phyloP scores from a whole-genome alignment of 2,329 filamentous ascomycete genomes.

The Pezicula rhizophila region DNA sequence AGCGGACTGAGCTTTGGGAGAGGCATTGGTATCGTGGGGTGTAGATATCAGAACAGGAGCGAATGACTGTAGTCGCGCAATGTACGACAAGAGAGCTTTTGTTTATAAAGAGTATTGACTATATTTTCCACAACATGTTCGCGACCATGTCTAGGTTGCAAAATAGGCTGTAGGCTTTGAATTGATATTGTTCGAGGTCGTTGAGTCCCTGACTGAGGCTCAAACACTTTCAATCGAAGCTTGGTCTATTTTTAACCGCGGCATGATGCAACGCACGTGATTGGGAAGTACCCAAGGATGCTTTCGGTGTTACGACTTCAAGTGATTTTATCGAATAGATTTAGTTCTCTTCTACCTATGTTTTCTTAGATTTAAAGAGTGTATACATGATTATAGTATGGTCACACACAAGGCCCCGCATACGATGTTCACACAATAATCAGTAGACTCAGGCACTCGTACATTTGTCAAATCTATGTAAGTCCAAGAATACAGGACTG shows the following conservation, averaged over 20 bases:
- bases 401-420: no score
- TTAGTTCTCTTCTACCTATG: no score
- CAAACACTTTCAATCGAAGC: neutral
- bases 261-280: no score
- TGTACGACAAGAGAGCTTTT: neutral
- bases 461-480: conserved; percentile 12
- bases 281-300: no score
- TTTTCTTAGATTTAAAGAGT: no score
- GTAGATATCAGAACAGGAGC: neutral
- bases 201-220: neutral
- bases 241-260: neutral
- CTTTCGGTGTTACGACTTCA: no score
- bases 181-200: neutral
- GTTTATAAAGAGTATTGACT: neutral
- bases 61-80: neutral
- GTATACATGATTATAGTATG: no score
- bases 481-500: conserved; percentile 6
- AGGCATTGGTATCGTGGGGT: conserved; percentile 22
- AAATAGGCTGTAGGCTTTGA: neutral
- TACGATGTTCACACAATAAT: neutral
- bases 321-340: no score
- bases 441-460: neutral
- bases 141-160: neutral
- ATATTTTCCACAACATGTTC: neutral
- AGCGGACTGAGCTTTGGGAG: conserved; percentile 53